Conservation (phyloP, 257 asterid genomes). For the Rehmannia glutinosa region DNA sequence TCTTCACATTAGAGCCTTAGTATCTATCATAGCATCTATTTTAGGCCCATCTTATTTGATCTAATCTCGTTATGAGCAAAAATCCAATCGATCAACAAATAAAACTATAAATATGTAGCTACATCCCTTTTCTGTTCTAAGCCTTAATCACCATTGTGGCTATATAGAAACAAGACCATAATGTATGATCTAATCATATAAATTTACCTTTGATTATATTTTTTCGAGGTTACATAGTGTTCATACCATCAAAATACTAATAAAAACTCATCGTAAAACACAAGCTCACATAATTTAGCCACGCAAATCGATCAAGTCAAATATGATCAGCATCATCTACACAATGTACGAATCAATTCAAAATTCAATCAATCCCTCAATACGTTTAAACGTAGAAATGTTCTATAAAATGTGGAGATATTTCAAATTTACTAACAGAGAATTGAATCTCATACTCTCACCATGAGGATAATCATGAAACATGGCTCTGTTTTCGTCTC, state of each 20-base stretch:
- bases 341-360: no score
- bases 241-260: background rate
- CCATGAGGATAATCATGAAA: constrained; percentile 17
- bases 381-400: background rate
- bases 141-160: no score
- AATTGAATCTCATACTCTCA: background rate
- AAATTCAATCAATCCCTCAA: no score
- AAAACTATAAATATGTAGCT: no score
- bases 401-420: background rate
- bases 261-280: background rate
- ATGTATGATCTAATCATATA: background rate
- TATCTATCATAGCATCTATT: no score
- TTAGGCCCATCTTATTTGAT: no score
- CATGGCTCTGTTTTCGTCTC: background rate
- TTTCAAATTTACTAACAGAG: background rate
- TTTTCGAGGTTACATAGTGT: background rate
- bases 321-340: background rate
- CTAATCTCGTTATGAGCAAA: no score
- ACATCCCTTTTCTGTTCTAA: no score
- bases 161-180: background rate
- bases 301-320: constrained; percentile 3
- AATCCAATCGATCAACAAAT: no score
- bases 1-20: no score
- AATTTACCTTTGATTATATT: no score
- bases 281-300: background rate